These are phyloP conservation scores for Gnomoniopsis sp. DNA, from an alignment of 2,329 filamentous ascomycete species.

Conservation along the genomic window DNA sequence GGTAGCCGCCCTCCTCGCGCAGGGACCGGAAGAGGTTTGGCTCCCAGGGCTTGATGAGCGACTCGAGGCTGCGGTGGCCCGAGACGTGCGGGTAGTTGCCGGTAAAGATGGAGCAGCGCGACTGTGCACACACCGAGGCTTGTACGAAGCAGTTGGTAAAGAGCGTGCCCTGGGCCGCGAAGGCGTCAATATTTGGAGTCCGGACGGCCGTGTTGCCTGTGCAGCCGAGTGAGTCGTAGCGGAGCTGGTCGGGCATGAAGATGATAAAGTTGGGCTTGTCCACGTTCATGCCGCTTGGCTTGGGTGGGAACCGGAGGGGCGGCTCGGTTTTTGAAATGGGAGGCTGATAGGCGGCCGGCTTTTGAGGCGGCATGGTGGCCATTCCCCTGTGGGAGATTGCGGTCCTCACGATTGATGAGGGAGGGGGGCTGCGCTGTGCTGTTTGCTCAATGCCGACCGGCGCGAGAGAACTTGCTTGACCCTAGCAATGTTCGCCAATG, in stretches of 20 bases:
- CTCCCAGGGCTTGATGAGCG: conserved; percentile 46
- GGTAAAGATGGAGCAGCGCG: conserved; percentile 44
- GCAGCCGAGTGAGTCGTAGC: conserved; percentile 38
- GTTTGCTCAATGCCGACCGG: no score
- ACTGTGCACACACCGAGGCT: conserved; percentile 44
- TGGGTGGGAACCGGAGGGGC: conserved; percentile 11
- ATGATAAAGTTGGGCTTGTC: conserved; percentile 17
- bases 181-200: conserved; percentile 41
- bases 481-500: no score
- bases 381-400: neutral
- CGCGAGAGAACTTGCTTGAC: no score
- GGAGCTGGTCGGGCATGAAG: conserved; percentile 38
- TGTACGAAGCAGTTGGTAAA: conserved; percentile 45
- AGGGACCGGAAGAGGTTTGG: conserved; percentile 42
- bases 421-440: no score
- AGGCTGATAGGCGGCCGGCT: neutral
- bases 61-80: conserved; percentile 42
- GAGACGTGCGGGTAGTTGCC: conserved; percentile 43
- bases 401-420: no score
- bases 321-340: neutral
- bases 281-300: conserved; percentile 17
- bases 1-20: conserved; percentile 36
- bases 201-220: conserved; percentile 28
- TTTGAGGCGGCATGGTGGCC: neutral
- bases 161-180: conserved; percentile 32